Conservation (phyloP, 2,329 filamentous ascomycete genomes). For the Pseudogymnoascus sp. region DNA sequence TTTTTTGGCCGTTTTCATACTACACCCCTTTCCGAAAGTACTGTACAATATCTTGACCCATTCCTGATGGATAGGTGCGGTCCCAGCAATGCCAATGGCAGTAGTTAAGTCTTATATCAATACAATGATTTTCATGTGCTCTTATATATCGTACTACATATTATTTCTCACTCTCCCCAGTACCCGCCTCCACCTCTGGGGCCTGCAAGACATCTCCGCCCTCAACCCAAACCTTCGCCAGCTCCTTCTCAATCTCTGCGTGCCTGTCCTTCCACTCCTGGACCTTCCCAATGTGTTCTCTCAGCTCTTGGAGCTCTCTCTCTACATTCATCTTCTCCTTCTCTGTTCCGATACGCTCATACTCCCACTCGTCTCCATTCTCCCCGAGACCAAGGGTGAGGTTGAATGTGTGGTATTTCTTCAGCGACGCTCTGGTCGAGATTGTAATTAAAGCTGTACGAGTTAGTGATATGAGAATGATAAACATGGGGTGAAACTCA, state of each 20-base stretch:
- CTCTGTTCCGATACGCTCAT: slow-evolving; percentile 88
- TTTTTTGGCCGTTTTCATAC: no score
- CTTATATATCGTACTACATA: slow-evolving; percentile 5
- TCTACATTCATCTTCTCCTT: slow-evolving; percentile 90
- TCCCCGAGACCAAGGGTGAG: slow-evolving; percentile 75
- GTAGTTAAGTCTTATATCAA: neutral
- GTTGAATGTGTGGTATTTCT: slow-evolving; percentile 92
- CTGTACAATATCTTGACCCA: no score
- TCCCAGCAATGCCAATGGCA: no score
- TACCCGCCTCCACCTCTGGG: neutral
- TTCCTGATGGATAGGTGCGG: no score
- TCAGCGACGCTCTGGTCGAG: slow-evolving; percentile 85
- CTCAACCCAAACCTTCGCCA: slow-evolving; percentile 39
- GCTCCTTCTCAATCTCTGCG: slow-evolving; percentile 73
- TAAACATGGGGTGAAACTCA: slow-evolving; percentile 41
- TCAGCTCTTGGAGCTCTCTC: slow-evolving; percentile 78
- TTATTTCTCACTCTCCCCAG: neutral
- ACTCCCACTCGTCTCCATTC: slow-evolving; percentile 79
- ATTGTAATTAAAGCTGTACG: slow-evolving; percentile 77
- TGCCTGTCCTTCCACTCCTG: slow-evolving; percentile 73
- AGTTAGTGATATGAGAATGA: slow-evolving; percentile 3
- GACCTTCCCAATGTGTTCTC: slow-evolving; percentile 71
- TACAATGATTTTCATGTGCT: slow-evolving; percentile 6
- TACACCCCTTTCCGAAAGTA: no score
- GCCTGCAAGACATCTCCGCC: slow-evolving; percentile 11